These are phyloP conservation scores for Solanum hybrid DNA, from an alignment of 305 asterid species.

Conservation along the genomic window DNA sequence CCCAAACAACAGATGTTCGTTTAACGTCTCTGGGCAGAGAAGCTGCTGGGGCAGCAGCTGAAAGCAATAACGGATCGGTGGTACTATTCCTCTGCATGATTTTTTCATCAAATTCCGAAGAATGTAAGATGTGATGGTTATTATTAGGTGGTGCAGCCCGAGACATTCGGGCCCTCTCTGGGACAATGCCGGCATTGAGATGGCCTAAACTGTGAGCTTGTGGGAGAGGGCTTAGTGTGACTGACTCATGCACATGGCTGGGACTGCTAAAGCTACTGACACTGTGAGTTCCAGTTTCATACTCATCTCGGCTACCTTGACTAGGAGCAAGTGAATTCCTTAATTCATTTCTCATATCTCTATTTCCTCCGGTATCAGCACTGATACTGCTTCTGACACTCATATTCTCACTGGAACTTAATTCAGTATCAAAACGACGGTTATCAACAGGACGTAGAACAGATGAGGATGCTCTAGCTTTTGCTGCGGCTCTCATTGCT, in stretches of 20 bases:
- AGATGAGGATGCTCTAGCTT: slow-evolving; percentile 94
- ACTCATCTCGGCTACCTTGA: slow-evolving; percentile 77
- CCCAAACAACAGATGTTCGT: slow-evolving; percentile 91
- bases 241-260: slow-evolving; percentile 66
- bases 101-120: slow-evolving; percentile 45
- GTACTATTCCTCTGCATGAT: slow-evolving; percentile 39
- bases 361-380: slow-evolving; percentile 62
- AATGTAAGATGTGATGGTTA: slow-evolving; percentile 26
- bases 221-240: slow-evolving; percentile 85
- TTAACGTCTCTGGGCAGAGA: slow-evolving; percentile 66
- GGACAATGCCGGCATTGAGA: slow-evolving; percentile 15
- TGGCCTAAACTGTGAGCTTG: slow-evolving; percentile 36
- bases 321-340: slow-evolving; percentile 61
- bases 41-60: slow-evolving; percentile 35
- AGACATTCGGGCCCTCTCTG: slow-evolving; percentile 27
- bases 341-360: slow-evolving; percentile 36
- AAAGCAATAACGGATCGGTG: slow-evolving; percentile 37
- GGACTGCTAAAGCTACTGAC: slow-evolving; percentile 94
- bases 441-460: slow-evolving; percentile 78
- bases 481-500: slow-evolving; percentile 91
- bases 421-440: slow-evolving; percentile 56
- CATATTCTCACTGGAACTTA: slow-evolving; percentile 73
- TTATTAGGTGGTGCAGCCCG: slow-evolving; percentile 18
- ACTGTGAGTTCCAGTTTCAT: slow-evolving; percentile 82
- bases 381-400: slow-evolving; percentile 87